phyloP scores from a whole-genome alignment of 2,329 filamentous ascomycete species.

The Cladorrhinum sp. region DNA sequence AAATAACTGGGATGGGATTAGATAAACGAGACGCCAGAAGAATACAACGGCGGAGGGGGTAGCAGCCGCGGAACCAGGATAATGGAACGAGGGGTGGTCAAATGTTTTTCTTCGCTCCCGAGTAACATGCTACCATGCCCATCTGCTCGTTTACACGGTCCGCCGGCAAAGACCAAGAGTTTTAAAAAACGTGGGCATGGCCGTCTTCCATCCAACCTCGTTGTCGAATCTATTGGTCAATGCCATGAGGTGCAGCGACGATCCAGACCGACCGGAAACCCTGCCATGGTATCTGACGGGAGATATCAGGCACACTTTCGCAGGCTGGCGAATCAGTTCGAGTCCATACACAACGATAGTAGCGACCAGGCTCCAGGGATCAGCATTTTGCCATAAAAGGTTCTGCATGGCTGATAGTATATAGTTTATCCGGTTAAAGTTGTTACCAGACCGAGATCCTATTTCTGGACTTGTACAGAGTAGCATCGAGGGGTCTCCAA shows the following conservation, averaged over 20 bases:
- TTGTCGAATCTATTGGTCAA: slow-evolving; percentile 23
- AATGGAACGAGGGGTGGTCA: not conserved
- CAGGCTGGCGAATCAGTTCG: too few species aligned
- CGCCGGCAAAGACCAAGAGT: slow-evolving; percentile 13
- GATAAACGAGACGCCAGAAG: not conserved
- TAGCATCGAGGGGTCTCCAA: not conserved
- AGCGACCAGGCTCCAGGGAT: slow-evolving; percentile 22
- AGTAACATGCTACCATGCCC: not conserved
- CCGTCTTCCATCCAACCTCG: not conserved
- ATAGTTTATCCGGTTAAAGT: slow-evolving; percentile 27
- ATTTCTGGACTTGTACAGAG: slow-evolving; percentile 23
- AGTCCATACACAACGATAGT: slow-evolving; percentile 9
- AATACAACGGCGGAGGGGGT: not conserved
- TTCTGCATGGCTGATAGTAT: slow-evolving; percentile 18
- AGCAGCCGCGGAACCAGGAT: not conserved
- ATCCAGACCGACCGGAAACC: slow-evolving; percentile 10
- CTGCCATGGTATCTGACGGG: slow-evolving; percentile 3
- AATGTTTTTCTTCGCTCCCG: not conserved
- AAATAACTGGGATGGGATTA: not conserved
- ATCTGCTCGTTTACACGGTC: slow-evolving; percentile 1
- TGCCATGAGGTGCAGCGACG: slow-evolving; percentile 11
- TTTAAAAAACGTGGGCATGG: not conserved
- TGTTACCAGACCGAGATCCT: slow-evolving; percentile 13
- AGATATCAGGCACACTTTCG: slow-evolving; percentile 15
- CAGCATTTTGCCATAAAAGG: slow-evolving; percentile 30